Conservation (phyloP, 2,329 filamentous ascomycete species). For the Fusarium tanahbumbuense region DNA sequence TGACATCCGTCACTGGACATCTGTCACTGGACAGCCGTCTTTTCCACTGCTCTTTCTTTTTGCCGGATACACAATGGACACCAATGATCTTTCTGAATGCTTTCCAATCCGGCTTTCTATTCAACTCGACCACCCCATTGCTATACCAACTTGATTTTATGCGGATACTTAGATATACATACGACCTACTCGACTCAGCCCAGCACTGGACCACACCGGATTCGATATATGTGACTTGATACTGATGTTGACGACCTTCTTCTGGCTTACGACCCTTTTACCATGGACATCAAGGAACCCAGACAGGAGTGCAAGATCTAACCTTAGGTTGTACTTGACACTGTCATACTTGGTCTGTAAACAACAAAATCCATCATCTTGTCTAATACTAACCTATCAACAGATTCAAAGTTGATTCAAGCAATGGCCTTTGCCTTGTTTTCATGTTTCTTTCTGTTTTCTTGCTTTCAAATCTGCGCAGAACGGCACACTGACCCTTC, state of each 20-base stretch:
- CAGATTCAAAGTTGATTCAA: constrained; percentile 70
- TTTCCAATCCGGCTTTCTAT: constrained; percentile 10
- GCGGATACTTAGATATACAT: constrained; percentile 24
- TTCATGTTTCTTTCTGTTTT: constrained; percentile 48
- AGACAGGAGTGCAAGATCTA: constrained; percentile 38
- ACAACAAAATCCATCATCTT: constrained; percentile 23
- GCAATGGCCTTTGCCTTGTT: constrained; percentile 47
- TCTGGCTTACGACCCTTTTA: background rate
- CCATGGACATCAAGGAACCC: constrained; percentile 26
- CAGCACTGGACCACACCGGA: constrained; percentile 25
- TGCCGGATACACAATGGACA: constrained; percentile 25
- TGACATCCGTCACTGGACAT: constrained; percentile 21
- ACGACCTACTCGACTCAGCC: background rate
- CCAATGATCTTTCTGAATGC: constrained; percentile 29
- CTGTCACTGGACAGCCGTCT: constrained; percentile 13
- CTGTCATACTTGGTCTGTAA: constrained; percentile 48
- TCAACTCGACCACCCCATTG: constrained; percentile 24
- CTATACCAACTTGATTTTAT: constrained; percentile 41
- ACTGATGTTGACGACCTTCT: constrained; percentile 19
- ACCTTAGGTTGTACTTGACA: constrained; percentile 1
- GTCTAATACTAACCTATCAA: constrained; percentile 43
- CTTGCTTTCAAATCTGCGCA: constrained; percentile 55
- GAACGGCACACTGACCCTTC: constrained; percentile 68
- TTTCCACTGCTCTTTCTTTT: constrained; percentile 14
- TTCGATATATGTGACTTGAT: constrained; percentile 27